phyloP scores from a whole-genome alignment of 2,329 filamentous ascomycete species.

The Neocucurbitaria cava region DNA sequence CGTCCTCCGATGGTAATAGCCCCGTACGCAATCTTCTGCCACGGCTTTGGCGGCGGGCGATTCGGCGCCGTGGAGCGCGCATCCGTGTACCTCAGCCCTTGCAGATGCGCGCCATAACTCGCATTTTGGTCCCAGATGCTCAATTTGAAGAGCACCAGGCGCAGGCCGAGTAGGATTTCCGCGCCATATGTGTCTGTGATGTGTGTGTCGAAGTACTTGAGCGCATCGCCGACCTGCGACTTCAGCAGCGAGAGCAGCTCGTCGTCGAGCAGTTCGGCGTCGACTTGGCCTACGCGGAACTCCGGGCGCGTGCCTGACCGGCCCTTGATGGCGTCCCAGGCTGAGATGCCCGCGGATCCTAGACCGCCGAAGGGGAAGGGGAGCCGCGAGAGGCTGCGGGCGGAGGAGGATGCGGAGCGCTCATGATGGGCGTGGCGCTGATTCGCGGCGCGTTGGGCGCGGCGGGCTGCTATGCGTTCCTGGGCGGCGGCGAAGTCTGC shows the following conservation, averaged over 20 bases:
- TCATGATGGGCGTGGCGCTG: constrained; percentile 60
- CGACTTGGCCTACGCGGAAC: constrained; percentile 94
- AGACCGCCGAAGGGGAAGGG: constrained; percentile 67
- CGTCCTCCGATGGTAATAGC: constrained; percentile 83
- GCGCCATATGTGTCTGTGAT: constrained; percentile 85
- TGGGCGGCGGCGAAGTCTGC: constrained; percentile 88
- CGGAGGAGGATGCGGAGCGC: constrained; percentile 56
- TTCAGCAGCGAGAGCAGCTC: constrained; percentile 87
- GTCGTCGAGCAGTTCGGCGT: constrained; percentile 93
- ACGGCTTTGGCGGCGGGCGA: constrained; percentile 74
- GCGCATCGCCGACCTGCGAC: constrained; percentile 82
- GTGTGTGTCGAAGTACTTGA: constrained; percentile 82
- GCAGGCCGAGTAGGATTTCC: constrained; percentile 80
- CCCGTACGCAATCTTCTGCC: constrained; percentile 86
- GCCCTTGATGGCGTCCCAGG: constrained; percentile 76
- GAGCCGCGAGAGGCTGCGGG: constrained; percentile 51
- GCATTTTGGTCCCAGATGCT: constrained; percentile 97
- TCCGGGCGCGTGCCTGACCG: constrained; percentile 82
- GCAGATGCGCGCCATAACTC: constrained; percentile 89
- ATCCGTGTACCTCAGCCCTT: constrained; percentile 90
- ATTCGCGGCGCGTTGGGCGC: constrained; percentile 75
- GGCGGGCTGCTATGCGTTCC: constrained; percentile 81
- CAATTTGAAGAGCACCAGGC: constrained; percentile 88
- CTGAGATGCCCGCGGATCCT: constrained; percentile 55
- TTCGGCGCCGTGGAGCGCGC: constrained; percentile 64